A percentile compares a stretch with the other conserved stretches of the same genome.
Conservation (phyloP, 371 early-diverging fungal species). For the Lichtheimia hyalospora region DNA sequence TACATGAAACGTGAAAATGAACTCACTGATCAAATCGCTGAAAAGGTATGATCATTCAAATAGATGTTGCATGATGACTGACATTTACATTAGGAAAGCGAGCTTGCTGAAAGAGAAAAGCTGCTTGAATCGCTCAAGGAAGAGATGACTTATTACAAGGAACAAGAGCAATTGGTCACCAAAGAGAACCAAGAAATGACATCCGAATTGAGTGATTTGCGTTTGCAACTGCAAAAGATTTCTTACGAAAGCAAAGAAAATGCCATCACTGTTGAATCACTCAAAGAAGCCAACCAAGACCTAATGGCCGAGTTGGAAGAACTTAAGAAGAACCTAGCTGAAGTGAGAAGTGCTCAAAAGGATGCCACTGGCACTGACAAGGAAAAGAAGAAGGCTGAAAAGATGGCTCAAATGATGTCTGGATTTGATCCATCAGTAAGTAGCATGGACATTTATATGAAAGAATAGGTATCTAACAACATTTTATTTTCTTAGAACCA, state of each 20-base stretch:
- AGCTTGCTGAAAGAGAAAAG: conserved; percentile 58
- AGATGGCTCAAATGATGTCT: conserved; percentile 86
- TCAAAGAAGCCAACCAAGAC: conserved; percentile 83
- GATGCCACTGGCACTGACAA: conserved; percentile 60
- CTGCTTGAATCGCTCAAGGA: conserved; percentile 61
- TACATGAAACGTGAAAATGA: conserved; percentile 94
- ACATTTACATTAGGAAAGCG: conserved; percentile 47
- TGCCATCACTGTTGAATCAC: conserved; percentile 76
- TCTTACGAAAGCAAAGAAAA: conserved; percentile 86
- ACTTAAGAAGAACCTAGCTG: conserved; percentile 63
- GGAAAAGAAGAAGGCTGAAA: conserved; percentile 79
- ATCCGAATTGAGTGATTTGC: conserved; percentile 68
- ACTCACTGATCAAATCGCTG: conserved; percentile 85
- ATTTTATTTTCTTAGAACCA: conserved; percentile 36
- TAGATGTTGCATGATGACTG: neutral
- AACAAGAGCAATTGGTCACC: conserved; percentile 53
- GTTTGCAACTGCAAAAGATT: conserved; percentile 83
- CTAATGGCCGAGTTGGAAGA: conserved; percentile 68
- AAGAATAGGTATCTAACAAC: neutral
- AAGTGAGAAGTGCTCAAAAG: conserved; percentile 38
- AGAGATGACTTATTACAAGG: conserved; percentile 62
- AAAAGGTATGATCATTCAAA: conserved; percentile 51
- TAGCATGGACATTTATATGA: neutral
- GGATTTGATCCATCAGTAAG: conserved; percentile 79
- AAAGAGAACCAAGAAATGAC: conserved; percentile 76